Evolutionary conservation across 176 grass and related monocot genomes (phyloP), one percentile per base, ranked within the genome.

Genomic region (Oryza punctata): DNA sequence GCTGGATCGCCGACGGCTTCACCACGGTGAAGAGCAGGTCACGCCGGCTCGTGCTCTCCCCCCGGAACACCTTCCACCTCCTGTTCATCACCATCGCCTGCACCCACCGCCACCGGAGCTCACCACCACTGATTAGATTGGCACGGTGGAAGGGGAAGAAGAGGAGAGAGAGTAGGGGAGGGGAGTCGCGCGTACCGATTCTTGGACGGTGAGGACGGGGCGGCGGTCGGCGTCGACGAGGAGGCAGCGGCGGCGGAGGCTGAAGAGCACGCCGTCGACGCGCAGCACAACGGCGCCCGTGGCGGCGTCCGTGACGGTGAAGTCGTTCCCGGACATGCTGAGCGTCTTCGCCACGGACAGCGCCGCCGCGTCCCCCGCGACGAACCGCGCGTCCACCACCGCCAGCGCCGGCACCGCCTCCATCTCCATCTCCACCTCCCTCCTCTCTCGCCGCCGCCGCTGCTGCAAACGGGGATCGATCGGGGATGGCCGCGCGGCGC

Each of bases 11-110:
- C 15, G 87, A 92, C 28, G 87, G 80, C 85, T 87, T 92, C n/a
- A 80, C 87, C 16, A 75, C 85, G 32, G 67, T 92, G 82, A 95
- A 92, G 5, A 92, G 35, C 35, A 94, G 74, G 44, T 92, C 70
- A 12, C 86, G 82, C 1, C 79, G 47, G 63, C 77, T 73, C 7
- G 90, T 82, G 87, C 87, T 90, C 63, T 92, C 78, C 40, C 93
- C 90, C 18, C 81, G 80, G 76, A 77, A 94, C 69, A 77, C 93
- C 63, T 74, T 70, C 90, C 90, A 95, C 41, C 90, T 86, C 29
- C 44, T 81, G 82, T 85, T 91, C 78, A 83, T 72, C 69, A 70
- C 67, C 32, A 88, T 19, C 52, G 84, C 65, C 91, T 93, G 59
- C 63, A 44, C 0, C 57, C n/a, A 8, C 33, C 49, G 5, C 57